Conservation (phyloP, 1,139 yeast species). For the Yamadazyma friedrichii region DNA sequence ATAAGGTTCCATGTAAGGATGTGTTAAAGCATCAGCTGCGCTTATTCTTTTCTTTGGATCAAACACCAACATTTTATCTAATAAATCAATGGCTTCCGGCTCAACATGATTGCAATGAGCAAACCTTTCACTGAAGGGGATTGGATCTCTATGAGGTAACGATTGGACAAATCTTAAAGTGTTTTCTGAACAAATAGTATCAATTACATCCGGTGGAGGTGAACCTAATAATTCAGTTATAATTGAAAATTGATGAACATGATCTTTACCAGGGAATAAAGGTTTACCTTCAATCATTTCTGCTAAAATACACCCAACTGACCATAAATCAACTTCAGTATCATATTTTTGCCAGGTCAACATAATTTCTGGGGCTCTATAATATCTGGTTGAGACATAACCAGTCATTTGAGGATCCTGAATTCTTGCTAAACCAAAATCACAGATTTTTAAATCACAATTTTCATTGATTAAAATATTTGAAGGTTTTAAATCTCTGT, state of each 20-base stretch:
- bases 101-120: constrained; percentile 68
- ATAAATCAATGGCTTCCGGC: constrained; percentile 86
- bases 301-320: constrained; percentile 98
- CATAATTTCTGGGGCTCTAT: constrained; percentile 99
- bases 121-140: constrained; percentile 83
- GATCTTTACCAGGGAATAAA: constrained; percentile 96
- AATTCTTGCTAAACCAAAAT: constrained; percentile 93
- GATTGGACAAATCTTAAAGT: constrained; percentile 92
- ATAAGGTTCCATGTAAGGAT: constrained; percentile 94
- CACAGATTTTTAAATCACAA: constrained; percentile 95
- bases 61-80: constrained; percentile 87
- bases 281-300: constrained; percentile 99
- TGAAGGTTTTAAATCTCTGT: constrained; percentile 90
- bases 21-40: constrained; percentile 86
- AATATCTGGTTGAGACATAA: constrained; percentile 93
- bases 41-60: constrained; percentile 93
- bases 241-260: constrained; percentile 95
- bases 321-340: constrained; percentile 98
- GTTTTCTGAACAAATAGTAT: constrained; percentile 93
- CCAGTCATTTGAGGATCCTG: constrained; percentile 99
- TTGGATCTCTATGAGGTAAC: constrained; percentile 87
- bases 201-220: constrained; percentile 94
- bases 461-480: constrained; percentile 91
- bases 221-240: constrained; percentile 95
- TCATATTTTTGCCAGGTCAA: constrained; percentile 99